Evolutionary conservation across 257 asterid genomes (phyloP).

Genomic region (Phtheirospermum japonicum): DNA sequence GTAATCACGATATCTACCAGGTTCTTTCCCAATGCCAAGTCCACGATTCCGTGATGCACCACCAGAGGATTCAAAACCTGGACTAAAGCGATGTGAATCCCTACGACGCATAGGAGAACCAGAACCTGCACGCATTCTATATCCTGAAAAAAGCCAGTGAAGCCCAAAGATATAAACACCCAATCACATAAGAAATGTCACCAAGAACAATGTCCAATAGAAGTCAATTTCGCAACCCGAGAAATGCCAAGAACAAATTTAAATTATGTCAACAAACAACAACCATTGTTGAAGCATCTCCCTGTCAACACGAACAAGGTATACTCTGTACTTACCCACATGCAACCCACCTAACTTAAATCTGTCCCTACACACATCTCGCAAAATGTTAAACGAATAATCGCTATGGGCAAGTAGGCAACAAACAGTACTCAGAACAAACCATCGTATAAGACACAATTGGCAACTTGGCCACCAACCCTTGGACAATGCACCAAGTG

Average conservation of each 20-base stretch:
- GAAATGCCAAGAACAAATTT: conserved; percentile 42
- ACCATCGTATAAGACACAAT: not conserved
- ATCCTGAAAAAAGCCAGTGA: conserved; percentile 87
- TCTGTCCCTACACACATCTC: conserved; percentile 25
- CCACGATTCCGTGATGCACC: conserved; percentile 57
- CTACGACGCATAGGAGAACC: conserved; percentile 73
- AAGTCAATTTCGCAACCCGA: conserved; percentile 49
- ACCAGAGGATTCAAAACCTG: conserved; percentile 60
- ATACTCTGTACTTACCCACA: conserved; percentile 34
- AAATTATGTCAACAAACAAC: conserved; percentile 42
- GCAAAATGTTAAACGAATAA: conserved; percentile 28
- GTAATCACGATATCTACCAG: conserved; percentile 59
- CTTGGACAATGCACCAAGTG: conserved; percentile 18
- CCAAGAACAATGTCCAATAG: conserved; percentile 45
- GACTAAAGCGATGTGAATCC: conserved; percentile 62
- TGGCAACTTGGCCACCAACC: conserved; percentile 14
- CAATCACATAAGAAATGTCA: conserved; percentile 41
- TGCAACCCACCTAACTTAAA: conserved; percentile 26
- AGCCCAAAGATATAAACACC: conserved; percentile 53
- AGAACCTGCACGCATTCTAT: conserved; percentile 80
- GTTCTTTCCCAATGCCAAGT: conserved; percentile 59
- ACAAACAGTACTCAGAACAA: conserved; percentile 4
- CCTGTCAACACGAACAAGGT: conserved; percentile 39
- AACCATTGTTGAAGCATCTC: conserved; percentile 46
- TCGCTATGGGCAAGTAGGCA: conserved; percentile 16